Evolutionary conservation across 2,329 filamentous ascomycete species (phyloP), one percentile per base, ranked within the genome.

Genomic region (Helotiales sp.): DNA sequence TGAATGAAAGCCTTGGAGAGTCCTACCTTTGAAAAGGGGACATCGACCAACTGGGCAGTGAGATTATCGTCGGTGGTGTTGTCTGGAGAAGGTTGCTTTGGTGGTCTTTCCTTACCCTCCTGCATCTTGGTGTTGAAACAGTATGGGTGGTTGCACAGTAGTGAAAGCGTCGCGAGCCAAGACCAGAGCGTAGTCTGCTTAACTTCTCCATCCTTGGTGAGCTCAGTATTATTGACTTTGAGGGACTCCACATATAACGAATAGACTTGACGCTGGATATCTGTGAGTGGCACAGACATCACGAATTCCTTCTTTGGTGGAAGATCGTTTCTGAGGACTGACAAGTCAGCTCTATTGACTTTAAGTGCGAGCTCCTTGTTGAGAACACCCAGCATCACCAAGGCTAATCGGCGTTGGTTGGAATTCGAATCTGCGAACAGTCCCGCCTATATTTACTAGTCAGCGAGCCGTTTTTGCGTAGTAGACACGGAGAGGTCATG

Each of bases 271-370:
- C 78, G 79, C 77, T 97, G 94, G 1, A 91, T 57, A 0, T 80
- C 73, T 0, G 91, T 92, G 11, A 96, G 81, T 6, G 90, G 87
- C 6, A 97, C 82, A 2, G 85, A 91, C 62, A 97, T 85, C 32
- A 96, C 86, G 75, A 95, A 97, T 75, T 97, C 94, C 7, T 85
- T 86, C 77, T 97, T 97, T 0, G 82, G 81, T 2, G 91, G 92
- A 50, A 97, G 81, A 45, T 89, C 87, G 13, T 88, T 82, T 69
- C 85, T 85, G 50, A 97, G 81, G 5, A 85, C 87, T 1, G 85
- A 84, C 68, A 93, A 90, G 60, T 91, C 93, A 7, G 86, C 87
- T 30, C 94, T 87, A 74, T 94, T 84, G 17, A 97, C 88, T 78
- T 96, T 96, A 6, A 93, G 91, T 0, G 85, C 86, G 24, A 97